Percentiles rank a stretch among this genome's conserved stretches.
These are phyloP conservation scores for Komagataella pseudopastoris DNA, from an alignment of 805 yeast species.

Conservation along the genomic window DNA sequence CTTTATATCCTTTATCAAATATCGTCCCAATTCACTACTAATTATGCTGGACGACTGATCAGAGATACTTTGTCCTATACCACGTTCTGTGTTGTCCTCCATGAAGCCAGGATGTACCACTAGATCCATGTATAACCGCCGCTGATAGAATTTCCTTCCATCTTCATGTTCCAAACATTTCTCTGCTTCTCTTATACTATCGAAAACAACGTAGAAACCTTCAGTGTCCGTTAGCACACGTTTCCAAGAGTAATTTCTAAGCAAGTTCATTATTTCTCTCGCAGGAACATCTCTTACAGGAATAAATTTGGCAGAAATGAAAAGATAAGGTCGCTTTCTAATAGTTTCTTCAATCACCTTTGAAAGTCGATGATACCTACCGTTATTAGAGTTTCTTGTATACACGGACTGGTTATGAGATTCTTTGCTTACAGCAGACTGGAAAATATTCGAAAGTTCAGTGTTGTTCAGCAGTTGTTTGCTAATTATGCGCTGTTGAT, in stretches of 20 bases:
- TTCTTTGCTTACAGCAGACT: background rate
- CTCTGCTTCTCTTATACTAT: conserved; percentile 41
- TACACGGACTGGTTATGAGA: conserved; percentile 18
- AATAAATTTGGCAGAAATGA: conserved; percentile 36
- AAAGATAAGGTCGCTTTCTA: conserved; percentile 43
- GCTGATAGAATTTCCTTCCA: conserved; percentile 35
- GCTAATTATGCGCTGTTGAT: background rate
- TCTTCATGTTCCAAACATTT: conserved; percentile 48
- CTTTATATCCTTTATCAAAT: conserved; percentile 56
- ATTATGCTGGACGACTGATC: conserved; percentile 48
- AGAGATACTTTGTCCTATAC: conserved; percentile 22
- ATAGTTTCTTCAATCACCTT: conserved; percentile 32
- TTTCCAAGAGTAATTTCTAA: conserved; percentile 52
- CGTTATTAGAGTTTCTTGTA: conserved; percentile 5
- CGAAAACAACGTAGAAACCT: conserved; percentile 67
- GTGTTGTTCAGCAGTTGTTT: background rate
- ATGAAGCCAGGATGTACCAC: conserved; percentile 31
- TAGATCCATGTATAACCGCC: conserved; percentile 43
- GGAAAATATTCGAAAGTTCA: background rate
- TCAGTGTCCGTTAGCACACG: conserved; percentile 45
- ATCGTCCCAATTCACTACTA: conserved; percentile 48
- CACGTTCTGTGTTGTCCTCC: conserved; percentile 7
- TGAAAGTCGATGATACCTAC: conserved; percentile 23
- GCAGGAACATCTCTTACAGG: conserved; percentile 33
- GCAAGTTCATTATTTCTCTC: conserved; percentile 43